These are phyloP conservation scores for Macrolepiota fuliginosa DNA, from an alignment of 768 basidiomycete species.

Conservation along the genomic window DNA sequence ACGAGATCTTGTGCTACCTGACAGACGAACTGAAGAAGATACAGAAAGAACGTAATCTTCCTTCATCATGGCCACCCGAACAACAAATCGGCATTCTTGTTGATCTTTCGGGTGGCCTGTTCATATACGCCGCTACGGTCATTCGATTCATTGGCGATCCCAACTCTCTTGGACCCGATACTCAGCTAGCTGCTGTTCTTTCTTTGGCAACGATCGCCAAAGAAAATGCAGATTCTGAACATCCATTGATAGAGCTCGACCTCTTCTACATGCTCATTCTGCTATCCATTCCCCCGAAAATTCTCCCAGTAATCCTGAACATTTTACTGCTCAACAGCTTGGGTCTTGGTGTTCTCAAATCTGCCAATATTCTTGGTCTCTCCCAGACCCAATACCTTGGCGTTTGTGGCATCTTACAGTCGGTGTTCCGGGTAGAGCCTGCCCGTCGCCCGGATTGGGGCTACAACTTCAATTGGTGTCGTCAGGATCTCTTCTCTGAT, in stretches of 20 bases:
- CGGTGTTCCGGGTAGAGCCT: background rate
- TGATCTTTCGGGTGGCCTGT: constrained; percentile 1
- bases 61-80: constrained; percentile 11
- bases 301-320: background rate
- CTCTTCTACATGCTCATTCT: background rate
- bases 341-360: background rate
- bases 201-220: background rate
- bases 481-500: background rate
- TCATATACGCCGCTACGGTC: constrained; percentile 6
- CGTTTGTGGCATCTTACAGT: background rate
- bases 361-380: background rate
- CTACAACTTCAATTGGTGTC: too few relatives aligned
- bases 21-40: constrained; percentile 5
- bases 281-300: background rate
- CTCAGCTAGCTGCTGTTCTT: background rate
- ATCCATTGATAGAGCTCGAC: background rate
- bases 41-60: background rate
- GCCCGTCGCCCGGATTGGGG: too few relatives aligned
- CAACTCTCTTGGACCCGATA: background rate
- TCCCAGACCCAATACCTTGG: background rate
- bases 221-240: background rate
- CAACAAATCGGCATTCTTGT: background rate
- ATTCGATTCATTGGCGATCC: constrained; percentile 12
- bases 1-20: constrained; percentile 12
- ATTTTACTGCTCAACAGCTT: background rate